Evolutionary conservation across 2,329 filamentous ascomycete species (phyloP), one percentile per base, ranked within the genome.

Genomic region (Colletotrichum orchidophilum): DNA sequence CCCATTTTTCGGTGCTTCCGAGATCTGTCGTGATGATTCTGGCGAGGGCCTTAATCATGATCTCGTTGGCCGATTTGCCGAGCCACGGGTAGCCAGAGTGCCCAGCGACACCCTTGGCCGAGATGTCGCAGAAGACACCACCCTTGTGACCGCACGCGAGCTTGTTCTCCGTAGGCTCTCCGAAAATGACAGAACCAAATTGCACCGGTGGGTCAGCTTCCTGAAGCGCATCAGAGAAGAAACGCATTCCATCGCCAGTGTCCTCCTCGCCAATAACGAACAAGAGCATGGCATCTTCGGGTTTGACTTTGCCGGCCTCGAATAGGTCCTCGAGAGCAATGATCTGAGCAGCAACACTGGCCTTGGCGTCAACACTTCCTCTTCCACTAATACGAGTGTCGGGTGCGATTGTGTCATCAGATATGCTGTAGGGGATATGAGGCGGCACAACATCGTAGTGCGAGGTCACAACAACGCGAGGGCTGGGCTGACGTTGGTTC

Each of bases 31-130:
- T 85, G 67, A 94, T 84, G 29, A 97, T 80, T 13, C 85, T 86
- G 60, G 87, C 85, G 54, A 98, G 83, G 0, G 92, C 94, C n/a
- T 91, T 88, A 35, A 97, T 86, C 67, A 98, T 85, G 63, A 95
- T 86, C 73, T 94, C 93, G 76, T 95, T 96, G 8, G 96, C 96
- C 74, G 91, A 96, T 76, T 92, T 90, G 4, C 95, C 96, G 7
- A 97, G 86, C 91, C 93, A 95, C 0, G 96, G 96, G 79, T 99
- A 98, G 3, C 96, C 96, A 9, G 92, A 95, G 82, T 99, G 96
- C 1, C 93, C 94, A 0, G 87, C 94, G 72, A 91, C 92, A 33
- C 96, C 96, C 35, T 86, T 87, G 0, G 93, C 93, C 15, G 84
- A 84, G 70, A 98, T 77, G 2, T 86, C 83, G 77, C 95, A 92